Evolutionary conservation across 306 rosid species (phyloP).

Genomic region (Vachellia pachyceras): DNA sequence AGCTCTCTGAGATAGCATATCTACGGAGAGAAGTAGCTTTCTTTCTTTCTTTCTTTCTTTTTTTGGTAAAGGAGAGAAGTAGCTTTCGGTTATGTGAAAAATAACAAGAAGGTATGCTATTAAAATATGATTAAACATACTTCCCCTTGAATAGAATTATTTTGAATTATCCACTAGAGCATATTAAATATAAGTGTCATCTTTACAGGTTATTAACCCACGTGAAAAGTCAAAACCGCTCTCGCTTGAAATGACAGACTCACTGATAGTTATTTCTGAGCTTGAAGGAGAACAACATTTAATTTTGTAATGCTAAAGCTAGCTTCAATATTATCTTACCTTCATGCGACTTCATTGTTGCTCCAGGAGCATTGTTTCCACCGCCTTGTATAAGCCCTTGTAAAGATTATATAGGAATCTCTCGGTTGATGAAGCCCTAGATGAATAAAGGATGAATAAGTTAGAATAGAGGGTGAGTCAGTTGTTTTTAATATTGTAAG

Average conservation of each 20-base stretch:
- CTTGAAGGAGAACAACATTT: slow-evolving; percentile 89
- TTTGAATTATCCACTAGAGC: slow-evolving; percentile 16
- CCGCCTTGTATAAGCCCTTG: not conserved
- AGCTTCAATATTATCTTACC: slow-evolving; percentile 12
- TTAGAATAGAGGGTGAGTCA: not conserved
- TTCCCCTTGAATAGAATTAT: not conserved
- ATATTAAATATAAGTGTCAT: slow-evolving; percentile 37
- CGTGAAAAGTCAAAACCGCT: slow-evolving; percentile 82
- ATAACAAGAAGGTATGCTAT: slow-evolving; percentile 67
- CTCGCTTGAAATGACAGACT: slow-evolving; percentile 75
- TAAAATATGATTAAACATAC: not conserved
- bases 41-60: too few species aligned
- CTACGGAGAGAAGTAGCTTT: slow-evolving; percentile 80
- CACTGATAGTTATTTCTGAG: slow-evolving; percentile 91
- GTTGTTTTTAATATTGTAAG: not conserved
- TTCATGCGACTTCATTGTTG: not conserved
- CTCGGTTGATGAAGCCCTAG: too few species aligned
- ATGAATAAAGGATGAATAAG: not conserved
- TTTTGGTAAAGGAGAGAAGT: too few species aligned
- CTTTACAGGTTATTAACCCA: slow-evolving; percentile 87
- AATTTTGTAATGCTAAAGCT: slow-evolving; percentile 32
- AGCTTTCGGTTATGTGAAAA: slow-evolving; percentile 90
- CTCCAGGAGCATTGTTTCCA: not conserved
- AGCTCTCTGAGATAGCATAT: slow-evolving; percentile 84
- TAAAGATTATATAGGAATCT: not conserved